These are phyloP conservation scores for Xylariaceae sp. DNA, from an alignment of 2,329 filamentous ascomycete species.

Conservation along the genomic window DNA sequence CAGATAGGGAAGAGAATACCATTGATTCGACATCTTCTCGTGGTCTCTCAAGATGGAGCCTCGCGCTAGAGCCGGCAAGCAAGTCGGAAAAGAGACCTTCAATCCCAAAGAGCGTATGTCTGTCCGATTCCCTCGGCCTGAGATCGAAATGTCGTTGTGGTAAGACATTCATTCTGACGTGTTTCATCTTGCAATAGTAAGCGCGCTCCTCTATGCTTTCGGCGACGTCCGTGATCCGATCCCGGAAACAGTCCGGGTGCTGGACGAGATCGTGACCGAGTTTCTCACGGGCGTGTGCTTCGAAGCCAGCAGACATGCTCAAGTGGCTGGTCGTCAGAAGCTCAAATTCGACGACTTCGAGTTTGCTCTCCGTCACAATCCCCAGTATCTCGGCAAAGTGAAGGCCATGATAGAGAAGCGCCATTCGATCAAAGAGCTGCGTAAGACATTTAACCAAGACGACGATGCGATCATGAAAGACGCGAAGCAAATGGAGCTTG, in stretches of 20 bases:
- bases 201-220: slow-evolving; percentile 70
- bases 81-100: slow-evolving; percentile 81
- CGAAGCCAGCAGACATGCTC: slow-evolving; percentile 77
- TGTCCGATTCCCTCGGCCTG: background rate
- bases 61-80: slow-evolving; percentile 69
- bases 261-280: slow-evolving; percentile 95
- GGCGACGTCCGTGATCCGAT: slow-evolving; percentile 75
- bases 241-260: slow-evolving; percentile 74
- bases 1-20: background rate
- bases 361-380: slow-evolving; percentile 83
- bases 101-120: slow-evolving; percentile 61
- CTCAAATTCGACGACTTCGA: slow-evolving; percentile 98
- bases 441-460: slow-evolving; percentile 68
- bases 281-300: slow-evolving; percentile 94
- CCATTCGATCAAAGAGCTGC: slow-evolving; percentile 74
- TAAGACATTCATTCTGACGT: slow-evolving; percentile 13
- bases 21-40: background rate
- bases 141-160: background rate
- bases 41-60: slow-evolving; percentile 55
- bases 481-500: slow-evolving; percentile 1
- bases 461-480: slow-evolving; percentile 47
- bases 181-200: slow-evolving; percentile 45
- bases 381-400: slow-evolving; percentile 79
- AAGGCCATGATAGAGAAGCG: slow-evolving; percentile 87
- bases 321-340: slow-evolving; percentile 85